Percentiles rank a stretch among this genome's conserved stretches.
Evolutionary conservation across 805 yeast species (phyloP).

Genomic region (Teunomyces atbi): DNA sequence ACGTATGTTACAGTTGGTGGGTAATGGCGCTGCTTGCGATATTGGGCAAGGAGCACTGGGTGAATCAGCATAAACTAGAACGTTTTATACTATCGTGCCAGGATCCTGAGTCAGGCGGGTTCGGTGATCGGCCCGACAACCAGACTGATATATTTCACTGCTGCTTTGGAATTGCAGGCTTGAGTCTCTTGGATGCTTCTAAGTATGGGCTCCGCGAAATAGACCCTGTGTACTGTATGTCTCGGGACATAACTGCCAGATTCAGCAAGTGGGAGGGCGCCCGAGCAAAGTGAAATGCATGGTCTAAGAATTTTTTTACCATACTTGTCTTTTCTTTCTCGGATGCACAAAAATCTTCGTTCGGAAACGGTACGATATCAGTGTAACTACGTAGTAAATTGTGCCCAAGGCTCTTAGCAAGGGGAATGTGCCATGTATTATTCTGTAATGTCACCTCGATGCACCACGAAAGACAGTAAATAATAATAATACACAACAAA

Average conservation of each 20-base stretch:
- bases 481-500: too few relatives aligned
- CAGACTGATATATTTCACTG: slow-evolving; percentile 94
- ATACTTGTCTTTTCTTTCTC: too few relatives aligned
- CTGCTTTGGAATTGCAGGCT: slow-evolving; percentile 83
- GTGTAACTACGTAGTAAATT: too few relatives aligned
- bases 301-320: too few relatives aligned
- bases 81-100: slow-evolving; percentile 75
- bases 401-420: too few relatives aligned
- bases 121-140: slow-evolving; percentile 88
- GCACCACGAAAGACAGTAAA: too few relatives aligned
- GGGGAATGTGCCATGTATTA: too few relatives aligned
- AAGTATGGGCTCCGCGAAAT: slow-evolving; percentile 51
- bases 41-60: slow-evolving; percentile 68
- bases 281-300: not conserved
- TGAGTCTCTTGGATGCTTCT: slow-evolving; percentile 69
- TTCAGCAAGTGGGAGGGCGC: slow-evolving; percentile 24
- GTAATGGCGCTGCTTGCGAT: slow-evolving; percentile 74
- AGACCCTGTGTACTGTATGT: slow-evolving; percentile 88
- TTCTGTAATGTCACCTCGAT: too few relatives aligned
- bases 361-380: too few relatives aligned
- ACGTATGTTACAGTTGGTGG: slow-evolving; percentile 99
- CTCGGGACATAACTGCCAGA: slow-evolving; percentile 43
- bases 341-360: too few relatives aligned
- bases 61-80: slow-evolving; percentile 61
- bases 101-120: slow-evolving; percentile 79